A percentile compares a stretch with the other conserved stretches of the same genome.
phyloP scores from a whole-genome alignment of 2,329 filamentous ascomycete genomes.

The Rhinocladiella similis region DNA sequence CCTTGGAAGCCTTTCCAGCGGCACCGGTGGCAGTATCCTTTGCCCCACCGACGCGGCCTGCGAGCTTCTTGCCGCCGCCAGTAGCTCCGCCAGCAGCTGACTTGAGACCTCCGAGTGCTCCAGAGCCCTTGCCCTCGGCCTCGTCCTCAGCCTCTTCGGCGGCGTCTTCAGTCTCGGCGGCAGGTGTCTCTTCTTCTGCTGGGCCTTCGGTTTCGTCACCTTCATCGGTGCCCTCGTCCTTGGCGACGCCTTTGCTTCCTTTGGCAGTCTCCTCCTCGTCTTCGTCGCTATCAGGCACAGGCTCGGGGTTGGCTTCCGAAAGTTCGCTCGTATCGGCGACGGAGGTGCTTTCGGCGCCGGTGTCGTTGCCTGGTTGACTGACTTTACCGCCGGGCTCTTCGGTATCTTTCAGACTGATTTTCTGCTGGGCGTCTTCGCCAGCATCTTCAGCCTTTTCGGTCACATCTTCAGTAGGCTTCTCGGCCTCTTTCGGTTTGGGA shows the following conservation, averaged over 20 bases:
- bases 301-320: conserved; percentile 28
- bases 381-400: conserved; percentile 15
- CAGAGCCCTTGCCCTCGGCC: conserved; percentile 29
- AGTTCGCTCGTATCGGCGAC: conserved; percentile 29
- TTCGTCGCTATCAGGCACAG: conserved; percentile 25
- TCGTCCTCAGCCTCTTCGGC: conserved; percentile 31
- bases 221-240: conserved; percentile 25
- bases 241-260: conserved; percentile 19
- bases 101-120: conserved; percentile 23
- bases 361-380: conserved; percentile 29
- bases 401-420: conserved; percentile 28
- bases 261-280: conserved; percentile 19
- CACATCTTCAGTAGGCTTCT: conserved; percentile 15
- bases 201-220: conserved; percentile 39
- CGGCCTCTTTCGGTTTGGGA: conserved; percentile 18
- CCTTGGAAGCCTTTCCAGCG: conserved; percentile 24
- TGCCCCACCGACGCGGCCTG: conserved; percentile 29
- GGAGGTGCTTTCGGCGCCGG: conserved; percentile 25
- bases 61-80: conserved; percentile 30
- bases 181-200: conserved; percentile 40
- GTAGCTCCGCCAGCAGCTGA: conserved; percentile 19
- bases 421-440: conserved; percentile 17
- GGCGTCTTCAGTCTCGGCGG: conserved; percentile 51
- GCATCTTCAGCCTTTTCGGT: conserved; percentile 23
- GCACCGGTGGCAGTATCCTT: conserved; percentile 30